These are phyloP conservation scores for Erucastrum elatum DNA, from an alignment of 345 rosid genomes.

Conservation along the genomic window DNA sequence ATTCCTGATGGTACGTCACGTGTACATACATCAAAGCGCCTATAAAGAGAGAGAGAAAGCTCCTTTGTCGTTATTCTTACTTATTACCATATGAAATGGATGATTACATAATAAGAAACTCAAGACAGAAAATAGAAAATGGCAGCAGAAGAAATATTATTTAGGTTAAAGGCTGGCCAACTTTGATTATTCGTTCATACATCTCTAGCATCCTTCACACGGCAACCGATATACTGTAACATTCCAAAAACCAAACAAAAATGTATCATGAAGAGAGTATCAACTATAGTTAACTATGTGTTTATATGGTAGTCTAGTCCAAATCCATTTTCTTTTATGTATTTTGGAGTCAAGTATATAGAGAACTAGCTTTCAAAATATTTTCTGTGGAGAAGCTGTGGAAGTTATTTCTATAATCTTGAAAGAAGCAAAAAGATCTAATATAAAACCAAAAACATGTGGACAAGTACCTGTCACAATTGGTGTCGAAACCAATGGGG, in stretches of 20 bases:
- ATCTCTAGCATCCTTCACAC: conserved; percentile 25
- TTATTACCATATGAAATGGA: conserved; percentile 12
- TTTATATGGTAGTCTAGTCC: not conserved
- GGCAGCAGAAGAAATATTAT: not conserved
- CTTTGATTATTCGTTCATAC: conserved; percentile 27
- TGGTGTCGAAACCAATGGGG: conserved; percentile 53
- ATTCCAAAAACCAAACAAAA: conserved; percentile 16
- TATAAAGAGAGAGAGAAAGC: not conserved
- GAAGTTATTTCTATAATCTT: not conserved
- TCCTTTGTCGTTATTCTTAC: not conserved
- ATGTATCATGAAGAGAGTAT: not conserved
- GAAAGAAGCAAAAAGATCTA: not conserved
- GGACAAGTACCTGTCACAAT: conserved; percentile 50
- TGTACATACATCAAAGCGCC: not conserved
- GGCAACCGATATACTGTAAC: conserved; percentile 30
- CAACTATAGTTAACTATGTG: not conserved
- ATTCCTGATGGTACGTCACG: not conserved
- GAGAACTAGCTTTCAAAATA: not conserved
- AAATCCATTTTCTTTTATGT: not conserved
- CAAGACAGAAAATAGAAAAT: conserved; percentile 1
- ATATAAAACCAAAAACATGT: not conserved
- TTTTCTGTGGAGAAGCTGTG: not conserved
- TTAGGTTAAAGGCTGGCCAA: conserved; percentile 25
- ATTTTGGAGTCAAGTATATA: not conserved
- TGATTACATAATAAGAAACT: conserved; percentile 9